Conservation (phyloP, 257 asterid species). For the Fraxinus pennsylvanica region DNA sequence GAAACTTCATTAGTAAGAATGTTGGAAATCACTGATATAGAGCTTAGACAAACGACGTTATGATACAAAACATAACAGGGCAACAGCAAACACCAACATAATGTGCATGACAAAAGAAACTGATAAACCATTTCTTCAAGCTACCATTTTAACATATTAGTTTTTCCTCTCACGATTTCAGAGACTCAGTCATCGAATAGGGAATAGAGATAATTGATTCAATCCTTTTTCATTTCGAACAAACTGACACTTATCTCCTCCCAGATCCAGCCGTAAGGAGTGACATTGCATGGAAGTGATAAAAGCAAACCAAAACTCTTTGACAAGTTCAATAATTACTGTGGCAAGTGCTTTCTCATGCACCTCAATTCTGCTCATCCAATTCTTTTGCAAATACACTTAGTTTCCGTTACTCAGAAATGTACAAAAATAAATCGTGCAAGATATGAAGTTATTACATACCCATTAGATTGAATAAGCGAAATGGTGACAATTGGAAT, state of each 20-base stretch:
- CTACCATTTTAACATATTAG: background rate
- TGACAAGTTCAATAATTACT: conserved; percentile 2
- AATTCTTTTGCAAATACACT: conserved; percentile 2
- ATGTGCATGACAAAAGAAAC: background rate
- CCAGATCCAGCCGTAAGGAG: conserved; percentile 8
- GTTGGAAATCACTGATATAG: background rate
- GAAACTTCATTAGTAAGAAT: background rate
- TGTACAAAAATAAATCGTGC: conserved; percentile 12
- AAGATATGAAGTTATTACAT: conserved; percentile 31
- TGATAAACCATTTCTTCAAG: background rate
- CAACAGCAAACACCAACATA: background rate
- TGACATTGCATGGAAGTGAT: background rate
- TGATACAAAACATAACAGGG: background rate
- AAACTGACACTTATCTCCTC: background rate
- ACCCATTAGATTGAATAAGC: conserved; percentile 97
- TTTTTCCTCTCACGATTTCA: conserved; percentile 1
- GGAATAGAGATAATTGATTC: background rate
- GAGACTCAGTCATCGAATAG: conserved; percentile 6
- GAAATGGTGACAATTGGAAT: conserved; percentile 89
- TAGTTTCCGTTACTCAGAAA: conserved; percentile 17
- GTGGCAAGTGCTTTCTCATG: conserved; percentile 3
- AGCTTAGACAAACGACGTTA: background rate
- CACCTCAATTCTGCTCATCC: conserved; percentile 10
- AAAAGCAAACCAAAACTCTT: background rate
- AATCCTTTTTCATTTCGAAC: conserved; percentile 10